Base-by-base conservation (phyloP, 495 filamentous ascomycete genomes). In the Oidiodendron maius region DNA sequence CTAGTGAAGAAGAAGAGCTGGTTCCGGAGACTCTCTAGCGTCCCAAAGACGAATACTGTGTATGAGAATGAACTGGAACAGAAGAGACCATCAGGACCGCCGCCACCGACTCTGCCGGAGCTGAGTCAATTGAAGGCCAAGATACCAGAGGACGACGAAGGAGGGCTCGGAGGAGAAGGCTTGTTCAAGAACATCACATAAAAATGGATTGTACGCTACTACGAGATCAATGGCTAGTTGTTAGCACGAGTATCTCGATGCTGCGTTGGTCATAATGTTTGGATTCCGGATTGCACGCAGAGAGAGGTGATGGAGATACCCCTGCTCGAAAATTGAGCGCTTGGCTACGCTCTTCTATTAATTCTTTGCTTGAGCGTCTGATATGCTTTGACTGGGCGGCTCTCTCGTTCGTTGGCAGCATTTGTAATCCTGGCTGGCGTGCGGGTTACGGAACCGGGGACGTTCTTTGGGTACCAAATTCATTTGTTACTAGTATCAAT, bases 21-120 rank as follows among this genome's bases (percentile, higher is more conserved):
- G 59, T 62, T 62, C 40, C 38, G 49, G 21, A 46, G 53, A 12
- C 24, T 62, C 10, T 30, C 30, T 3, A 26, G 43, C 23, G 48
- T 46, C 15, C 28, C 46, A 9, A 40, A 58, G 35, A 50, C 57
- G 25, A 55, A 44, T 46, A 46, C 50, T 16, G 48, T 55, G 20
- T 61, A 47, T 44, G 58, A 57, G 56, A 41, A 44, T 52, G 35
- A n/a, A 25, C 55, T 2, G 18, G 38, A 41, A 22, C 41, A 26
- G 42, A 32, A 5, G 20, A n/a, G 24, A 38, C 30, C 43, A 6
- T 26, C 26, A 42, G 68, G 69, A 35, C 68, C 74, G 11, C 78
- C 79, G 38, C 77, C 78, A 11, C 79, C 79, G 15, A 80, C 72
- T 66, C 70, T 83, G 34, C 79, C 79, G 39, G 77, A 83, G 48